phyloP scores from a whole-genome alignment of 169 alveolate species.

The Gregarina niphandrodes region DNA sequence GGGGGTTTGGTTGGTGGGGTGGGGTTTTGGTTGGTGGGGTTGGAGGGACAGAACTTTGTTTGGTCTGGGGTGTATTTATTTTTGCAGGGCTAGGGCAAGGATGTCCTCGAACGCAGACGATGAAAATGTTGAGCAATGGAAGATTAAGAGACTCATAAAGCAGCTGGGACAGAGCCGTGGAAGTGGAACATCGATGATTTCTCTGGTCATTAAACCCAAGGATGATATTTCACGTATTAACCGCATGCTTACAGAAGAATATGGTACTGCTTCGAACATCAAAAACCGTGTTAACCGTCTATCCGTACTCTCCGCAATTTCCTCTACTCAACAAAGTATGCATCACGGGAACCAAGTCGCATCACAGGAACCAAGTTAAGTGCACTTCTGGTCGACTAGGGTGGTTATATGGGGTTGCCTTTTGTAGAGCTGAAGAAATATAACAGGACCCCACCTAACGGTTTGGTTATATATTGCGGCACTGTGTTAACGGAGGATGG shows the following conservation, averaged over 20 bases:
- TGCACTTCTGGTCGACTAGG: background rate
- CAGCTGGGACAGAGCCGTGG: constrained; percentile 61
- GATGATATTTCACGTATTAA: constrained; percentile 72
- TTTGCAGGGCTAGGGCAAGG: no score
- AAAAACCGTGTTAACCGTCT: constrained; percentile 83
- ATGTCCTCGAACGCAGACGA: background rate
- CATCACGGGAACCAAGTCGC: no score
- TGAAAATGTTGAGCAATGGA: constrained; percentile 63
- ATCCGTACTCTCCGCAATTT: constrained; percentile 86
- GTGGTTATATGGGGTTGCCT: background rate
- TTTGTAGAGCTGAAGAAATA: constrained; percentile 61
- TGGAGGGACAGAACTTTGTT: no score
- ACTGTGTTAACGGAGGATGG: constrained; percentile 82
- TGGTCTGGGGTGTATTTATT: no score
- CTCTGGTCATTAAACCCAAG: constrained; percentile 78
- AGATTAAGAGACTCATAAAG: constrained; percentile 59
- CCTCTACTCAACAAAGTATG: constrained; percentile 82
- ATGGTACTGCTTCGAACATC: constrained; percentile 86
- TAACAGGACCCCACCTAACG: constrained; percentile 86
- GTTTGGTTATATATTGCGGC: constrained; percentile 88
- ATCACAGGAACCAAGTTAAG: no score
- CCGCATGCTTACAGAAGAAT: constrained; percentile 76
- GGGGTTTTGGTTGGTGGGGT: no score
- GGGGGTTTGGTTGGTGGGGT: no score
- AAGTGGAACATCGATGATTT: constrained; percentile 88